Evolutionary conservation across 331 rosid genomes (phyloP).

Genomic region (Pyracantha coccinea): DNA sequence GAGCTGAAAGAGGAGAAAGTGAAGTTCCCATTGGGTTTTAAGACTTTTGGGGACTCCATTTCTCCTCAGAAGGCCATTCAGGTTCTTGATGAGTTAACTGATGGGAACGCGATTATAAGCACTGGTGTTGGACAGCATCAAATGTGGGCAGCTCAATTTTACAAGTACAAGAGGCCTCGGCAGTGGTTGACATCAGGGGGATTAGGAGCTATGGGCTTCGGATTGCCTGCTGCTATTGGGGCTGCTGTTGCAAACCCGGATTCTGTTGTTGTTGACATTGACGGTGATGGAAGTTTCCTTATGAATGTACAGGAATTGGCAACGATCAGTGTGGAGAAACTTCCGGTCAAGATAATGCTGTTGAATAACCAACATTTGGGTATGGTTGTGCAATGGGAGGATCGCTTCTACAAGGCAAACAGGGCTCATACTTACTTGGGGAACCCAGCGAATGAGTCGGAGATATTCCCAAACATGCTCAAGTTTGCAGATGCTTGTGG

Average conservation of each 20-base stretch:
- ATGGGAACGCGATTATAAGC: conserved; percentile 61
- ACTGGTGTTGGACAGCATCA: conserved; percentile 92
- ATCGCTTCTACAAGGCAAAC: conserved; percentile 71
- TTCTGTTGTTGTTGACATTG: conserved; percentile 57
- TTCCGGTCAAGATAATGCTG: conserved; percentile 56
- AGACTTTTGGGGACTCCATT: conserved; percentile 56
- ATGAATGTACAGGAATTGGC: conserved; percentile 86
- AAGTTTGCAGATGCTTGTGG: conserved; percentile 78
- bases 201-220: conserved; percentile 87
- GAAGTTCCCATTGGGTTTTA: conserved; percentile 49
- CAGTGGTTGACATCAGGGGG: conserved; percentile 81
- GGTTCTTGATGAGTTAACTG: conserved; percentile 70
- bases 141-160: conserved; percentile 79
- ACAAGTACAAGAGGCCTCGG: conserved; percentile 57
- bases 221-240: conserved; percentile 77
- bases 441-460: conserved; percentile 44
- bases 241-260: conserved; percentile 72
- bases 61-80: conserved; percentile 76
- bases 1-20: conserved; percentile 57
- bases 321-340: conserved; percentile 59
- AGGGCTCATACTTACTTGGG: conserved; percentile 73
- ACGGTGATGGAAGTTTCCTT: conserved; percentile 79
- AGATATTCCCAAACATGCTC: conserved; percentile 67
- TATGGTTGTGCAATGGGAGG: conserved; percentile 93
- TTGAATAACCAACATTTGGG: conserved; percentile 85